Base-by-base conservation (phyloP, 768 basidiomycete species). In the Lyophyllum decastes region DNA sequence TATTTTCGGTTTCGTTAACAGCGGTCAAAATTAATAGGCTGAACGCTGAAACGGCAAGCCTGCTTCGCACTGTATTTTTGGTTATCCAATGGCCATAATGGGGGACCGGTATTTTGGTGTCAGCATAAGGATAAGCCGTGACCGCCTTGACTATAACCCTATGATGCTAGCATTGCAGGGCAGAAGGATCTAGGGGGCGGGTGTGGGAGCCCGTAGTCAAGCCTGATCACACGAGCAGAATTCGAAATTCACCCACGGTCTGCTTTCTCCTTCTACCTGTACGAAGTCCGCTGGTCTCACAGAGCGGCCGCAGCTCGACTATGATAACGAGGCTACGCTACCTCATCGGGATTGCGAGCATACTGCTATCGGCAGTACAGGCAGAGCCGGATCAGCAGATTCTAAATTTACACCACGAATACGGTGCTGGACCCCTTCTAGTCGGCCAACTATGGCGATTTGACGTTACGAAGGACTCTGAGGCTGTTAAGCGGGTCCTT, bases 371-470 rank as follows among this genome's bases (percentile, higher is more conserved):
- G 61, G 59, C 50, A 8, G 58, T 52, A 12, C 26, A 33, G 22
- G 60, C 55, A 34, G 38, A 56, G 40, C 45, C 54, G n/a, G 54
- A 62, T 60, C 65, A 61, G 43, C 34, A 63, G 25, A 19, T 56
- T 33, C 38, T 64, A n/a, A 45, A 58, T 44, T 12, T 38, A 21
- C 40, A 57, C 3, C 43, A 51, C 41, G 24, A 49, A 48, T 38
- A 16, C 35, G 43, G 35, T 27, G 27, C 54, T 16, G 53, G 61
- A 38, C 57, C 49, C 40, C 40, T 54, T 55, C 49, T 58, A 27
- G 50, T 43, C 2, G 65, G 63, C 22, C 50, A 52, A 49, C 56
- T 66, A 52, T 64, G 65, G 63, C 59, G 65, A 40, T 64, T 66
- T 24, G 56, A 58, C 22, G 25, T 61, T n/a, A 43, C 24, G 9